Percentiles rank a stretch among this genome's conserved stretches.
phyloP scores from a whole-genome alignment of 164 flowering plant genomes.

The Vitis riparia region DNA sequence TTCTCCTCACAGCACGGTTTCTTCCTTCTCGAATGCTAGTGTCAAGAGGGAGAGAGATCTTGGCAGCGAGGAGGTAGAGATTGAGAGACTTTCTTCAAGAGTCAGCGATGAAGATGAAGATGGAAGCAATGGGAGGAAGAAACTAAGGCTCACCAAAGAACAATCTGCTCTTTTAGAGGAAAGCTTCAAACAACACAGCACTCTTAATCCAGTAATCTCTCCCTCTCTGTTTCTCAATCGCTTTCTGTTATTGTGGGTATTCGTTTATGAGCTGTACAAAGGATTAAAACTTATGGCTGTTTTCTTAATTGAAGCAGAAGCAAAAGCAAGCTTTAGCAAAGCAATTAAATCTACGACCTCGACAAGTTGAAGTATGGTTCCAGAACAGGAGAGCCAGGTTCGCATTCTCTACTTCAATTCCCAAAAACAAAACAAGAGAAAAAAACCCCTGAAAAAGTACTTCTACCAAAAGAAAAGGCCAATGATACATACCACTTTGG shows the following conservation, averaged over 20 bases:
- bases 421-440: not conserved
- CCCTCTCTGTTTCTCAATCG: constrained; percentile 12
- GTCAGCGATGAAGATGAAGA: constrained; percentile 77
- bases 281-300: not conserved
- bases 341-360: constrained; percentile 65
- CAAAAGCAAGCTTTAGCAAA: constrained; percentile 80
- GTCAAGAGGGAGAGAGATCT: constrained; percentile 70
- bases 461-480: not conserved
- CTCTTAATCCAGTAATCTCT: constrained; percentile 76
- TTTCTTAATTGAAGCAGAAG: constrained; percentile 47
- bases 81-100: constrained; percentile 41
- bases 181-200: constrained; percentile 81
- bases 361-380: constrained; percentile 93
- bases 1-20: constrained; percentile 52
- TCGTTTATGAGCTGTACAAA: no score
- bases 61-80: constrained; percentile 51
- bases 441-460: not conserved
- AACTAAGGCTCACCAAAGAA: constrained; percentile 81
- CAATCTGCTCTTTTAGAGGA: constrained; percentile 88
- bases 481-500: no score
- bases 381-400: constrained; percentile 90
- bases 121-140: constrained; percentile 63
- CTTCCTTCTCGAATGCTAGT: constrained; percentile 66
- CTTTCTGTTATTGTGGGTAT: not conserved
- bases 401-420: not conserved